Evolutionary conservation across 495 filamentous ascomycete species (phyloP), one percentile per base, ranked within the genome.

Genomic region (Extremus antarcticus): DNA sequence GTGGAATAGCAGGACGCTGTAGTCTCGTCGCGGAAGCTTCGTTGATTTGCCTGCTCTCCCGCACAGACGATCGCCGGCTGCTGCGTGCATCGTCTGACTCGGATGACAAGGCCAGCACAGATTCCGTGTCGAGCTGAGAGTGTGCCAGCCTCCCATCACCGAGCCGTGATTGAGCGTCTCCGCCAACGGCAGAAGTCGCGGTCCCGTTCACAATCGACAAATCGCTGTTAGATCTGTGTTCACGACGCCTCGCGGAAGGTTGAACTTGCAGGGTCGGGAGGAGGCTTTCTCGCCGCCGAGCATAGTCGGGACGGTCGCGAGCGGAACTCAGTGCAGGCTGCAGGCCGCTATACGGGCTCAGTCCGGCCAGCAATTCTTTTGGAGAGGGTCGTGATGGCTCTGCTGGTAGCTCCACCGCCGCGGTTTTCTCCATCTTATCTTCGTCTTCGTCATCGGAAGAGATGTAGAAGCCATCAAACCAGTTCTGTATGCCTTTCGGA

Each of bases 381-480:
- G 29, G 29, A 35, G 29, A 35, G 29, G 29, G 22, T 17, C 4
- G 7, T 45, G 41, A n/a, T 3, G 41, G 41, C 15, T 45, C 25
- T 9, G 29, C 48, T 2, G 48, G 48, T 19, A 52, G 40, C 39
- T 60, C 47, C 11, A 51, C 24, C 25, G 46, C n/a, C 19, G 29
- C 17, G 4, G 41, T 4, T 48, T 19, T n/a, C 43, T 25, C 15
- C 43, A n/a, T 32, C 32, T 25, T 19, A 35, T 62, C 62, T n/a
- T 64, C 47, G 25, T 51, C 46, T 2, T 65, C 58, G 22, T 71
- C 70, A 25, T 69, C 64, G 19, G 65, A 64, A 20, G 64, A 67
- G 51, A 70, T 67, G 40, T 64, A 57, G 16, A 69, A 49, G 8
- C 60, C 70, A n/a, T 72, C 70, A 53, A 72, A 72, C 70, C 70